Conservation (phyloP, 2,329 filamentous ascomycete genomes). For the Geosmithia putterillii region DNA sequence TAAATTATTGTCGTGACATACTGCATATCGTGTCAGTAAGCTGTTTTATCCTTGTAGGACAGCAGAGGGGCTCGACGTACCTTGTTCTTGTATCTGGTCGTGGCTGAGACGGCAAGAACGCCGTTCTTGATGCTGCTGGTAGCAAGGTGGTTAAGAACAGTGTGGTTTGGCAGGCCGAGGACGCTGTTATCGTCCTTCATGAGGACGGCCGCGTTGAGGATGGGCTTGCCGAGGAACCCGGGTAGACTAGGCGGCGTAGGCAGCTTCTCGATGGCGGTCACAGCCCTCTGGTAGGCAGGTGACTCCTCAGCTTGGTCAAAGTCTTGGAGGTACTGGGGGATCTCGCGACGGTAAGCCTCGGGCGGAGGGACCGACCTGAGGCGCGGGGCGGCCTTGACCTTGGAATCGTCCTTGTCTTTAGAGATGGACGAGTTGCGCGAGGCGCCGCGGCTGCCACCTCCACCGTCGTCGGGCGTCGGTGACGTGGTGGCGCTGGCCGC, state of each 20-base stretch:
- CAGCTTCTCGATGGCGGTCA: constrained; percentile 64
- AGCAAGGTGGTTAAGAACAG: constrained; percentile 88
- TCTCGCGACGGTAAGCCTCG: constrained; percentile 55
- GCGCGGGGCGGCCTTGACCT: constrained; percentile 25
- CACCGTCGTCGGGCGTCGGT: constrained; percentile 9
- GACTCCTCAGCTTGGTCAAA: constrained; percentile 77
- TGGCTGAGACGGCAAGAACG: constrained; percentile 87
- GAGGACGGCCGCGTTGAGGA: constrained; percentile 78
- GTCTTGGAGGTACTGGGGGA: constrained; percentile 79
- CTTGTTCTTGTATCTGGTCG: constrained; percentile 96
- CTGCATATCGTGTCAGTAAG: constrained; percentile 28
- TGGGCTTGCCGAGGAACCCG: constrained; percentile 85
- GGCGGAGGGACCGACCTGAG: constrained; percentile 43
- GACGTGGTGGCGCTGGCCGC: too few species aligned
- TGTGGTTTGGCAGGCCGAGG: constrained; percentile 92
- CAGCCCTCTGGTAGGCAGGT: constrained; percentile 60
- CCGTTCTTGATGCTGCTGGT: constrained; percentile 98
- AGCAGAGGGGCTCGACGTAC: constrained; percentile 27
- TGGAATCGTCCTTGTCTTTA: background rate
- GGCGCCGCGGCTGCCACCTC: constrained; percentile 7
- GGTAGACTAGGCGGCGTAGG: constrained; percentile 76
- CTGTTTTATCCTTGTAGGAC: background rate
- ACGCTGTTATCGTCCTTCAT: constrained; percentile 99
- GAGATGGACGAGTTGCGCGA: constrained; percentile 2
- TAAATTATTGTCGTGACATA: constrained; percentile 98